Evolutionary conservation across 257 asterid genomes (phyloP).

Genomic region (Catharanthus roseus): DNA sequence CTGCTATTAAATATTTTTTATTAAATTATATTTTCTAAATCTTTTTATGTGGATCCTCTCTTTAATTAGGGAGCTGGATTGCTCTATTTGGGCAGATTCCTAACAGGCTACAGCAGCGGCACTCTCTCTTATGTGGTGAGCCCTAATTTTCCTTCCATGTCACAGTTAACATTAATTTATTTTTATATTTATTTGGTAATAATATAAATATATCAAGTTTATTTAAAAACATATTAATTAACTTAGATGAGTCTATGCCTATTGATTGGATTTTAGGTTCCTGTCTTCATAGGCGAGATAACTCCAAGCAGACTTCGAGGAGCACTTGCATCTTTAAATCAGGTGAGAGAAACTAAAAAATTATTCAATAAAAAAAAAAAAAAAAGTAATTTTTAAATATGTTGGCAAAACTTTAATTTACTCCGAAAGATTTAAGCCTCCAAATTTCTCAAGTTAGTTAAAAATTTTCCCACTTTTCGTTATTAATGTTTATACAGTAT

Average conservation of each 20-base stretch:
- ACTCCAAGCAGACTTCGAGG: constrained; percentile 73
- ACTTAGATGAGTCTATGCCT: too few species aligned
- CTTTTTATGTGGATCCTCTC: not conserved
- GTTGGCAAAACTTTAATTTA: not conserved
- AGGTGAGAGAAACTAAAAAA: constrained; percentile 29
- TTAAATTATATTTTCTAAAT: not conserved
- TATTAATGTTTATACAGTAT: too few species aligned
- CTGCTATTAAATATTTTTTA: too few species aligned
- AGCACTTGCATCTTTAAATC: constrained; percentile 59
- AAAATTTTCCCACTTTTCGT: too few species aligned
- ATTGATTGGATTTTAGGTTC: constrained; percentile 34
- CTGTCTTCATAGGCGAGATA: constrained; percentile 68
- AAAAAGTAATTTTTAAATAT: not conserved
- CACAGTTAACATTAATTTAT: not conserved
- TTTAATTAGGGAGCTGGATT: constrained; percentile 21
- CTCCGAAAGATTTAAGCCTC: too few species aligned
- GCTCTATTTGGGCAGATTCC: constrained; percentile 35
- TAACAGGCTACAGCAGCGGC: constrained; percentile 39
- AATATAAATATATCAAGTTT: too few species aligned
- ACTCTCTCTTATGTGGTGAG: constrained; percentile 31
- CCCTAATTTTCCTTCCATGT: not conserved
- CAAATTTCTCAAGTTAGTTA: too few species aligned
- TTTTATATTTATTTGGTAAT: too few species aligned
- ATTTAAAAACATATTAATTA: too few species aligned
- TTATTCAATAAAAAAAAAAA: too few species aligned